Evolutionary conservation across 129 eudicot species (phyloP), one percentile per base, ranked within the genome.

Genomic region (Lonicera japonica): DNA sequence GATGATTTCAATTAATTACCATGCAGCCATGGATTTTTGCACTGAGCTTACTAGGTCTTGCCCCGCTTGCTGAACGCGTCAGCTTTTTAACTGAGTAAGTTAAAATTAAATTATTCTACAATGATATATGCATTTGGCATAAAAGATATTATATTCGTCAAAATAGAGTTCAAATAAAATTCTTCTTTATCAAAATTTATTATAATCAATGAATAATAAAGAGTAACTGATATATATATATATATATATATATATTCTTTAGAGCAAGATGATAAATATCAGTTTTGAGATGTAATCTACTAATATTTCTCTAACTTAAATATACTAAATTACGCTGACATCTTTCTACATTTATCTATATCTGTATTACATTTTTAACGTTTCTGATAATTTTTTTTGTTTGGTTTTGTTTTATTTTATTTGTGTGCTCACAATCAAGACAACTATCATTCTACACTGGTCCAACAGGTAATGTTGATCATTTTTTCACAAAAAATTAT

Each of bases 1-100:
- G 6, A 29, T 29, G 6, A 29, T 29, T 29, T 29, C 2, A 29
- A 29, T 29, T 6, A 24, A 56, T 56, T 56, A 29, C 23, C 41
- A 19, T 22, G 63, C 80, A 87, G 97, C 81, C 95, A 59, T 91
- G 96, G 97, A 77, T 87, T 20, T 91, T 91, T 58, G 96, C 75
- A 23, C 75, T 91, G 78, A 91, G 97, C 66, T 82, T 87, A 56
- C 68, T 91, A 21, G 97, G 90, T 43, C 83, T 87, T 50, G 71
- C 85, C 16, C 97, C 96, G 25, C 88, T 91, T 56, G 97, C 96
- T 0, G 97, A 91, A 71, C 83, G 96, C 19, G 57, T 91, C 46
- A 91, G 96, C 76, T 91, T 91, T 58, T 56, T 91, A 25, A 91
- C 97, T 1, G 95, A 87, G 97, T 87, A 75, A 84, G 94, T 75